Percentiles rank a stretch among this genome's conserved stretches.
These are phyloP conservation scores for Ustilago bromivora DNA, from an alignment of 1,284 basidiomycete genomes.

Conservation along the genomic window DNA sequence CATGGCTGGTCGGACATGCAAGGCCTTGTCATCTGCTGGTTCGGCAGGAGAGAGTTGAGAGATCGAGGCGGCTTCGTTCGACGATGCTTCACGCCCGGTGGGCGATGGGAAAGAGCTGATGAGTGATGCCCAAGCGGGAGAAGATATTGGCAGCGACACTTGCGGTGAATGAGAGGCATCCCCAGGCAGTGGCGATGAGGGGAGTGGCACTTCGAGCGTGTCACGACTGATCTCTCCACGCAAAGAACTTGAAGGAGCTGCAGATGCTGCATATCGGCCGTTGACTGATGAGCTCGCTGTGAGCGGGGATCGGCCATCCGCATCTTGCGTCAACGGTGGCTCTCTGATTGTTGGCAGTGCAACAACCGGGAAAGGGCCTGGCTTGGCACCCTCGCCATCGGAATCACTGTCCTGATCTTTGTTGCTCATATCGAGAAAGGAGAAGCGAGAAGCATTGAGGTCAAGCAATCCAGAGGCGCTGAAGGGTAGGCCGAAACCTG, in stretches of 20 bases:
- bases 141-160: constrained; percentile 15
- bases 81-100: constrained; percentile 4
- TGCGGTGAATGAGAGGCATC: constrained; percentile 10
- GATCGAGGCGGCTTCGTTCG: not conserved
- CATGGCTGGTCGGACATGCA: constrained; percentile 2
- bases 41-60: not conserved
- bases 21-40: not conserved
- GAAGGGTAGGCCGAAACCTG: constrained; percentile 34
- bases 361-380: not conserved
- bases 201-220: constrained; percentile 5
- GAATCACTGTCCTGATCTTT: constrained; percentile 30
- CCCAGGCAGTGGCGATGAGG: not conserved
- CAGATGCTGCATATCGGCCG: not conserved
- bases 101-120: constrained; percentile 49
- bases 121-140: constrained; percentile 41
- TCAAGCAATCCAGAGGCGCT: constrained; percentile 39
- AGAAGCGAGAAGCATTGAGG: constrained; percentile 35
- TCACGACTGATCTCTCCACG: constrained; percentile 4
- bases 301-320: not conserved
- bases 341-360: constrained; percentile 8
- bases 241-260: constrained; percentile 6
- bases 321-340: not conserved
- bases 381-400: constrained; percentile 8
- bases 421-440: constrained; percentile 41
- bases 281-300: not conserved